Base-by-base conservation (phyloP, 2,329 filamentous ascomycete genomes). In the Drechslera avenae region DNA sequence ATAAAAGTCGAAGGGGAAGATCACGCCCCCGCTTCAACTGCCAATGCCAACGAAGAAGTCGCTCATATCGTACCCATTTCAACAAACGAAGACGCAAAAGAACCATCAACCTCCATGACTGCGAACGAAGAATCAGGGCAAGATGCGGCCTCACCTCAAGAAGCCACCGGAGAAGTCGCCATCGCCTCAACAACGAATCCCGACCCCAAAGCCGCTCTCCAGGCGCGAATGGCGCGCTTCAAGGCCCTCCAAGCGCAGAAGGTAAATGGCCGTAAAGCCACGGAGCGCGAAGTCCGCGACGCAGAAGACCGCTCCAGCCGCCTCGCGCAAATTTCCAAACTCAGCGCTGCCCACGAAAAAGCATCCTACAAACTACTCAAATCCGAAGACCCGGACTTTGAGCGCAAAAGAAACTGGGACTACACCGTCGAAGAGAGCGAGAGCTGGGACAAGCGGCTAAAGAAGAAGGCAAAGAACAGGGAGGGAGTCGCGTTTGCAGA, bases 361-460 rank as follows among this genome's bases (percentile, higher is more conserved):
- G 93, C 94, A 16, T 86, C 88, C 5, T 91, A 97, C 73, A 99
- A 97, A 69, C 84, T 99, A 0, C 82, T 97, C 35, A 96, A 96
- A 78, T 90, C 91, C 3, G 91, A 97, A 66, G 87, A 91, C 1
- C 91, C 90, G 47, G 94, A 97, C 73, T 99, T 97, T 69, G 94
- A 99, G 80, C 89, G 94, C 61, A 97, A 97, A 77, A 87, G 94
- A 33, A 94, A 94, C 1, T 99, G 94, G 94, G 94, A 97, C 77
- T 99, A 94, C 90, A 99, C 94, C 1, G 80, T 93, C 5, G 94
- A 99, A 59, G 94, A 99, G 76, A 89, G 86, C 63, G 94, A 97
- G 77, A 85, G 83, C 61, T 99, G 94, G 94, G 94, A 99, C 74
- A 88, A 87, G 77, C 87, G 92, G 26, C 78, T 95, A 73, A 89